Base-by-base conservation (phyloP, 1,284 basidiomycete genomes). In the Pascua sp. region DNA sequence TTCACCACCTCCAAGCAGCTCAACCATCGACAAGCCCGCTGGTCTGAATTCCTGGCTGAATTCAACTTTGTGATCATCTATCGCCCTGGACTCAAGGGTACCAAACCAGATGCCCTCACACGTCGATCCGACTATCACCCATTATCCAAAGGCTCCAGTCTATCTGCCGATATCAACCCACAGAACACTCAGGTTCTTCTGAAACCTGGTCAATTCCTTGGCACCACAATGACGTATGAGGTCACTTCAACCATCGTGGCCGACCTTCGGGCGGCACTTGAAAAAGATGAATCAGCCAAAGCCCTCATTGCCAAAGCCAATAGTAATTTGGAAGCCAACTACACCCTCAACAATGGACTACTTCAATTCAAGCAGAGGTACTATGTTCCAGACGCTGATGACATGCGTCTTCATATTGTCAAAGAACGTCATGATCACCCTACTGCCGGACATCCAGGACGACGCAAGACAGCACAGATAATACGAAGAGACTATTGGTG, bases 81-180 rank as follows among this genome's bases (percentile, higher is more conserved):
- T 55, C 64, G 69, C 8, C 77, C 80, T 0, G 80, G 81, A 8
- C 63, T 61, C 11, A 39, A 59, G 8, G 77, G 76, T 44, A 57
- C 57, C 0, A 70, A 74, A 38, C 63, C 79, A 0, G 80, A 83
- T 59, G 66, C 77, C 0, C 66, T 84, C 72, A 38, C 51, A 68
- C 15, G 79, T 80, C 49, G 73, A 36, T 49, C 69, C n/a, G 79
- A 81, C 47, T 76, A 67, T 47, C 16, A 18, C 11, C 41, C 42
- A 4, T 12, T 16, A 9, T 42, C 36, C 11, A 43, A 11, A 13
- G 18, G 8, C 5, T 11, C 16, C n/a, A n/a, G n/a, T n/a, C 52
- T 40, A 8, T 53, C 71, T 0, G 62, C 76, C 0, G 75, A 82
- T 66, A 50, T 67, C 37, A 83, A 83, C 59, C 83, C 82, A 62